phyloP scores from a whole-genome alignment of 352 stramenopile species.

The Globisporangium cystogenes region DNA sequence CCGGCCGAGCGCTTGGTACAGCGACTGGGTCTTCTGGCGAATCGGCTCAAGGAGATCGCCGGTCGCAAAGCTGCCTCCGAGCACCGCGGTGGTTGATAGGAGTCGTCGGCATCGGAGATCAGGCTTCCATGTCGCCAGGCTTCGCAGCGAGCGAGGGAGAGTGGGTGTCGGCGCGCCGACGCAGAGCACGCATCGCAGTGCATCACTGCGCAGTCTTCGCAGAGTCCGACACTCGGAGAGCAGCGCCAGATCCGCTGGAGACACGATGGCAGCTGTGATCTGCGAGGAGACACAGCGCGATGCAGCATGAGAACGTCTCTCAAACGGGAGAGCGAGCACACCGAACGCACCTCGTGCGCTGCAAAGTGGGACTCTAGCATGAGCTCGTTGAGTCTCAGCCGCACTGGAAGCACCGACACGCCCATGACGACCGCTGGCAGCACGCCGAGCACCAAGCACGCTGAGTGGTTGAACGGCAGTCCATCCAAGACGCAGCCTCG shows the following conservation, averaged over 20 bases:
- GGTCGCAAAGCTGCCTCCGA: conserved; percentile 6
- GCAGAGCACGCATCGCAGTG: conserved; percentile 6
- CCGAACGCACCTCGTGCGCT: conserved; percentile 4
- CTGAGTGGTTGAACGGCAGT: conserved; percentile 12
- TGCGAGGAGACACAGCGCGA: not conserved
- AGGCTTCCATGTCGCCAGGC: conserved; percentile 8
- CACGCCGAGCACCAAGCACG: not conserved
- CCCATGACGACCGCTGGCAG: conserved; percentile 8
- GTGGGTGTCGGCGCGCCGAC: conserved; percentile 4
- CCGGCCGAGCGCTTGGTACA: conserved; percentile 9
- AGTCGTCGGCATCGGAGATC: conserved; percentile 1
- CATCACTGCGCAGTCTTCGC: conserved; percentile 1
- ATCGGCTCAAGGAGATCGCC: conserved; percentile 8
- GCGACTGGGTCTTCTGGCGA: not conserved
- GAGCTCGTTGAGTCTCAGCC: not conserved
- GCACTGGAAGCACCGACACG: conserved; percentile 7
- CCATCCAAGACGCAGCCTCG: conserved; percentile 5
- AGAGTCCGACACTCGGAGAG: conserved; percentile 11
- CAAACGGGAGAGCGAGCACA: too few relatives aligned
- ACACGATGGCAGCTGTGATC: conserved; percentile 6
- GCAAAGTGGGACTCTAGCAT: conserved; percentile 5
- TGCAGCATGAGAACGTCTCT: not conserved
- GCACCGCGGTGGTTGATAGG: not conserved
- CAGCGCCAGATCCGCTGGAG: not conserved
- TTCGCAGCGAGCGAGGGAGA: conserved; percentile 6